Conservation (phyloP, 352 stramenopile genomes). For the Phytopythium boreale region DNA sequence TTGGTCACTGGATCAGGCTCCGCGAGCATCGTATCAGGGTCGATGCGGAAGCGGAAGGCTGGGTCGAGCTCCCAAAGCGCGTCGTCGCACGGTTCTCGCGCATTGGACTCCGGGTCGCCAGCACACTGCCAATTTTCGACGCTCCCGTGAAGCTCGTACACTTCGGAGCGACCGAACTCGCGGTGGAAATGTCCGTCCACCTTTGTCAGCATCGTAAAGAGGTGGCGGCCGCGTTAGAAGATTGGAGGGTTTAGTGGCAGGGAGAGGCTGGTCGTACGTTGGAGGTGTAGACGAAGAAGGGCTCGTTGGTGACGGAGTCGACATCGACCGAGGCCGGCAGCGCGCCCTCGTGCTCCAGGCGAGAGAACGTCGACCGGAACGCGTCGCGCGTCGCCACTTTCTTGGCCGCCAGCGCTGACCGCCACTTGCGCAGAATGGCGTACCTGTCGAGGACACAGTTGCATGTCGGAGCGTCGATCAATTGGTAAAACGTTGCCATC, state of each 20-base stretch:
- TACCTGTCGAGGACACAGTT: conserved; percentile 22
- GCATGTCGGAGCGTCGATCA: conserved; percentile 9
- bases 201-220: conserved; percentile 20
- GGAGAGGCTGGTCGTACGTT: conserved; percentile 55
- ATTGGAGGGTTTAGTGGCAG: background rate
- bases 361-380: conserved; percentile 40
- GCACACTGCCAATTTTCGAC: conserved; percentile 79
- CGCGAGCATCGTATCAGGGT: conserved; percentile 63
- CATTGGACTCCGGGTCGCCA: conserved; percentile 38
- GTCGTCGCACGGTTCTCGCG: conserved; percentile 34
- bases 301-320: conserved; percentile 40
- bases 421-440: conserved; percentile 64
- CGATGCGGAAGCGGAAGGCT: conserved; percentile 59
- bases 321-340: conserved; percentile 24
- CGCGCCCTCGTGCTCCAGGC: conserved; percentile 25
- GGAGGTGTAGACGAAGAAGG: conserved; percentile 92
- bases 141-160: conserved; percentile 89
- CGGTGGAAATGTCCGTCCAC: conserved; percentile 87
- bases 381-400: conserved; percentile 8
- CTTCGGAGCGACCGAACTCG: conserved; percentile 64
- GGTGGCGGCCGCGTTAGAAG: background rate
- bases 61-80: conserved; percentile 49
- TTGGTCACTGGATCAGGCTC: conserved; percentile 26
- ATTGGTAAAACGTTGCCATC: background rate
- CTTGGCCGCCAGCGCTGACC: conserved; percentile 19